Base-by-base conservation (phyloP, 1,139 yeast genomes). In the Trichomonascaceae sp. region DNA sequence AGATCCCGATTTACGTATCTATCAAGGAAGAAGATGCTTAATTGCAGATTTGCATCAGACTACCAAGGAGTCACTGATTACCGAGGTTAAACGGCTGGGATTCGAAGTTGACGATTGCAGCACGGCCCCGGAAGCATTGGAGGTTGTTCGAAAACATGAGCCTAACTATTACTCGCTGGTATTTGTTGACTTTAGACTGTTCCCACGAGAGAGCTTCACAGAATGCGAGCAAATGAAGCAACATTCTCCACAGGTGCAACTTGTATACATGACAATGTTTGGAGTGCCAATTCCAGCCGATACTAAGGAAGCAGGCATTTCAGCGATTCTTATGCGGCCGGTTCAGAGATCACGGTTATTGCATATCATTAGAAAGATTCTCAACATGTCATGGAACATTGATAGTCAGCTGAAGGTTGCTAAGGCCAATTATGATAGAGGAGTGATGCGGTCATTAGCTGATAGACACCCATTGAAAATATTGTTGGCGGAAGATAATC, bases 401-500 rank as follows among this genome's bases (percentile, higher is more conserved):
- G 68, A 65, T 48, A 48, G 58, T 49, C 65, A 64, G 58, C 61
- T 65, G 65, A 57, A 55, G 51, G 61, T 53, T 43, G 68, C 68
- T 5, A 66, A 62, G 47, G 58, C 60, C 52, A 58, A 60, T 2
- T 46, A 61, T 24, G 61, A 59, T 44, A 57, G 54, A 20, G 65
- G 63, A 39, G 60, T 58, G 56, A 55, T 56, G 17, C 58, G 65
- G 30, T 65, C 63, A 50, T 61, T 66, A 24, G 82, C 87, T 0
- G 84, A 55, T 15, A 61, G 60, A 38, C 57, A 84, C 8, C 75
- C 74, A 71, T 56, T 68, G 36, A 60, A 76, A 50, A 81, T 89
- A 24, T 73, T 89, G 55, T 87, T 89, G 20, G 96, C 96, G 0
- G 96, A 89, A 65, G 96, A 89, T 65, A 89, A 89, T 62, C 74